Evolutionary conservation across 768 basidiomycete genomes (phyloP).

Genomic region (Naganishia randhawae): DNA sequence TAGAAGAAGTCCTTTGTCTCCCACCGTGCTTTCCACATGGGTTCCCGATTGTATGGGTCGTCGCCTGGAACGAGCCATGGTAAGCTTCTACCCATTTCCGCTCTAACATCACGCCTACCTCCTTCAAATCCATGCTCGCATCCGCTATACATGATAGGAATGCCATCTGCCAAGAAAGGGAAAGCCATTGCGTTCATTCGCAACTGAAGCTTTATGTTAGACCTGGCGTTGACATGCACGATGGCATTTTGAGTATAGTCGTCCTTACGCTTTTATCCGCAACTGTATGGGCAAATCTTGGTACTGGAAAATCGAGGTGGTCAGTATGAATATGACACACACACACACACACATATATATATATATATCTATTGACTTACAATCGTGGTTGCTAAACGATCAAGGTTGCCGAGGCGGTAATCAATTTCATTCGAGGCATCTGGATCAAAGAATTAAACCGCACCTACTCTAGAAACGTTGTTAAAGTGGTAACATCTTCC

Average conservation of each 20-base stretch:
- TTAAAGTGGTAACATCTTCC: conserved; percentile 34
- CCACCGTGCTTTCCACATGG: conserved; percentile 44
- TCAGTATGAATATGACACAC: too few species aligned
- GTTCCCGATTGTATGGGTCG: conserved; percentile 49
- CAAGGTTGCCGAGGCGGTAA: not conserved
- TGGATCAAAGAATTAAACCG: not conserved
- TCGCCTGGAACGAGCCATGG: conserved; percentile 29
- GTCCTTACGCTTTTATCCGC: conserved; percentile 17
- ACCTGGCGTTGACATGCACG: not conserved
- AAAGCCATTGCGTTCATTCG: conserved; percentile 50
- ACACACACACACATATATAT: too few species aligned
- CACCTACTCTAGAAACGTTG: conserved; percentile 47
- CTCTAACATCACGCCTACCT: conserved; percentile 13
- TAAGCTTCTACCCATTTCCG: not conserved
- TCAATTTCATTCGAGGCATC: not conserved
- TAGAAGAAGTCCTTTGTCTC: conserved; percentile 41
- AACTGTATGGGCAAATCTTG: conserved; percentile 27
- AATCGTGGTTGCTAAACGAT: conserved; percentile 25
- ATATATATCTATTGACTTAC: conserved; percentile 1
- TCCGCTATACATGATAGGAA: conserved; percentile 49
- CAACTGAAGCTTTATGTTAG: conserved; percentile 25
- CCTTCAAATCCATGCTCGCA: conserved; percentile 26
- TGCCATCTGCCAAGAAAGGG: conserved; percentile 49
- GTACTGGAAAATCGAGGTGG: not conserved
- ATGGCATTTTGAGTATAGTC: not conserved